Evolutionary conservation across 768 basidiomycete genomes (phyloP).

Genomic region (Leccinum longicurvipes): DNA sequence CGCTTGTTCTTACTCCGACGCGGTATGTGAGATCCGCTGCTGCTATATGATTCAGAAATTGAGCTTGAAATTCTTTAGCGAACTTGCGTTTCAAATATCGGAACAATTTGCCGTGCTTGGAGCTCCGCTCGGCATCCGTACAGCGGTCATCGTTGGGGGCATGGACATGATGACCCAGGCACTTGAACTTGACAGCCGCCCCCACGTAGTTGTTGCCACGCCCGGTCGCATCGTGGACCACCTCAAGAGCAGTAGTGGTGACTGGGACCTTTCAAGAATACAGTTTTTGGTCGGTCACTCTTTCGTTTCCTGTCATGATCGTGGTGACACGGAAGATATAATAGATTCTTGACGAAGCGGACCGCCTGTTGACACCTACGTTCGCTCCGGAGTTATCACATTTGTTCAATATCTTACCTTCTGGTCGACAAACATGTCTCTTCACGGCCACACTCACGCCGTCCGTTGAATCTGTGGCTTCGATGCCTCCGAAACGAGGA

Average conservation of each 20-base stretch:
- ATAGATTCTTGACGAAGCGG: slow-evolving; percentile 95
- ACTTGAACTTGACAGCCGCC: slow-evolving; percentile 75
- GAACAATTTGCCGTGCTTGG: slow-evolving; percentile 96
- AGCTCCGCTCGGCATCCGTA: slow-evolving; percentile 72
- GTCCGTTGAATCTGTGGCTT: slow-evolving; percentile 75
- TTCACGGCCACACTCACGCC: slow-evolving; percentile 95
- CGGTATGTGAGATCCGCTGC: slow-evolving; percentile 48
- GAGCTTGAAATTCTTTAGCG: slow-evolving; percentile 44
- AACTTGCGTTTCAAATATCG: slow-evolving; percentile 94
- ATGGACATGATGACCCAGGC: slow-evolving; percentile 99
- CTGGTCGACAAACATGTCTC: slow-evolving; percentile 89
- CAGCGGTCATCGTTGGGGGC: slow-evolving; percentile 90
- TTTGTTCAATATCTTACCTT: slow-evolving; percentile 74
- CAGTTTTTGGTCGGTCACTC: slow-evolving; percentile 67
- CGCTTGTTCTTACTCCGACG: slow-evolving; percentile 91
- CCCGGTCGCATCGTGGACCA: slow-evolving; percentile 95
- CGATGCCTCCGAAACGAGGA: slow-evolving; percentile 69
- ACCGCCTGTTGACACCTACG: slow-evolving; percentile 83
- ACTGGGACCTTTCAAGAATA: slow-evolving; percentile 83
- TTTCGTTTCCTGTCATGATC: not conserved
- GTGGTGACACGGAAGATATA: not conserved
- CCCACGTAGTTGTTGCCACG: slow-evolving; percentile 93
- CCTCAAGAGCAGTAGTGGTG: slow-evolving; percentile 64
- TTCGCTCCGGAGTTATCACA: slow-evolving; percentile 83
- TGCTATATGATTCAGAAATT: not conserved